Evolutionary conservation across 805 yeast genomes (phyloP).

Genomic region (Ogataea philodendri): DNA sequence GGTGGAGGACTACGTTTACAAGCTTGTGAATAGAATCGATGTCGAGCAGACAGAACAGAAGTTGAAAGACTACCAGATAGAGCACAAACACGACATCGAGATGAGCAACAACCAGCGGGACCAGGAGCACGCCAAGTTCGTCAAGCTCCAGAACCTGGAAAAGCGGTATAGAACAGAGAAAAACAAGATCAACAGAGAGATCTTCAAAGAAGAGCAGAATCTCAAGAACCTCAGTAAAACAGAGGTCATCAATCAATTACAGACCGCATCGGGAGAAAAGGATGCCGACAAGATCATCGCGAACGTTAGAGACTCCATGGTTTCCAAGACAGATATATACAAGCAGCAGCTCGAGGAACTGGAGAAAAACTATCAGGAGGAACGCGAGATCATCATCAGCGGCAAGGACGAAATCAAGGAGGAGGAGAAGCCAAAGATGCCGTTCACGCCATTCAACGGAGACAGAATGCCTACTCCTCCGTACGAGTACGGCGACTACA

Average conservation of each 20-base stretch:
- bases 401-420: constrained; percentile 30
- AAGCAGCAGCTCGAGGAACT: constrained; percentile 52
- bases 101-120: constrained; percentile 73
- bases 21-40: constrained; percentile 67
- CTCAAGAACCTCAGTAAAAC: constrained; percentile 44
- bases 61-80: constrained; percentile 64
- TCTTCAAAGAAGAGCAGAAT: constrained; percentile 48
- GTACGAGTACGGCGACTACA: constrained; percentile 47
- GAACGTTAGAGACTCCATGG: constrained; percentile 49
- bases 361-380: constrained; percentile 29
- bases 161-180: constrained; percentile 66
- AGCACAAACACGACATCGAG: constrained; percentile 70
- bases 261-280: constrained; percentile 32
- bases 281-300: constrained; percentile 46
- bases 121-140: constrained; percentile 66
- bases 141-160: constrained; percentile 64
- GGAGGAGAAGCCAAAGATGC: constrained; percentile 37
- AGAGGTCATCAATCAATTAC: constrained; percentile 55
- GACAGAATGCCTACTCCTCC: constrained; percentile 62
- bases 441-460: constrained; percentile 94
- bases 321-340: constrained; percentile 64
- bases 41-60: constrained; percentile 65
- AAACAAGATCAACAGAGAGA: constrained; percentile 63
- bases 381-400: constrained; percentile 29
- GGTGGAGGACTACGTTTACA: constrained; percentile 77